Evolutionary conservation across 371 early-diverging fungal genomes (phyloP).

Genomic region (Mortierella sp.): DNA sequence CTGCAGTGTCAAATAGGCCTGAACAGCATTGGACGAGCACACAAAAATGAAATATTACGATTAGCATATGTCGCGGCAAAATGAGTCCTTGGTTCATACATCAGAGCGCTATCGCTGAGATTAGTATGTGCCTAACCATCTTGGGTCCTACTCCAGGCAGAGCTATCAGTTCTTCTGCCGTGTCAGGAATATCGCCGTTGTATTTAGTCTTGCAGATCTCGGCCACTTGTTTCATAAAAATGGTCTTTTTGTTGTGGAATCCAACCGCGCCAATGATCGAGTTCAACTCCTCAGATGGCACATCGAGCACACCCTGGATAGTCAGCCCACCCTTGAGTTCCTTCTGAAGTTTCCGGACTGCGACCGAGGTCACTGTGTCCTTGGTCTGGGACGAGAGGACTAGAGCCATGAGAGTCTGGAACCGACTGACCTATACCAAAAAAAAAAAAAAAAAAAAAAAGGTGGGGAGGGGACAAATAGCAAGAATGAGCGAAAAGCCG

Average conservation of each 20-base stretch:
- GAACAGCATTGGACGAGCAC: no score
- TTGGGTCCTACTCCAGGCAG: conserved; percentile 99
- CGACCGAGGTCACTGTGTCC: conserved; percentile 90
- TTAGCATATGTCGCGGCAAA: no score
- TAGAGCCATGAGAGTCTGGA: conserved; percentile 90
- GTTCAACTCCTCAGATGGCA: conserved; percentile 73
- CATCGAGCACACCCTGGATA: conserved; percentile 65
- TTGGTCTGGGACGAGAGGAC: conserved; percentile 97
- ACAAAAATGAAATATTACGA: background rate
- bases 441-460: background rate
- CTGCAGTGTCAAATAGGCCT: conserved; percentile 88
- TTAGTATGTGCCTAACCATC: conserved; percentile 70
- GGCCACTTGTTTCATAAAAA: conserved; percentile 82
- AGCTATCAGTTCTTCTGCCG: conserved; percentile 78
- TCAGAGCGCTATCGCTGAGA: no score
- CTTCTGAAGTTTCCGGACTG: conserved; percentile 74
- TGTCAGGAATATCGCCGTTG: conserved; percentile 88
- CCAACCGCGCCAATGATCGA: conserved; percentile 87
- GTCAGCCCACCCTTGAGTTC: conserved; percentile 74
- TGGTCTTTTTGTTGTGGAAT: conserved; percentile 90
- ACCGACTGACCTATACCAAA: conserved; percentile 71
- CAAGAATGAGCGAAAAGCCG: no score
- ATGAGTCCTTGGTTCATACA: no score
- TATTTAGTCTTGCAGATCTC: conserved; percentile 77
- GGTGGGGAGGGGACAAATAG: no score